Percentiles rank a stretch among this genome's conserved stretches.
These are phyloP conservation scores for Phytopythium kandeliae DNA, from an alignment of 352 stramenopile genomes.

Conservation along the genomic window DNA sequence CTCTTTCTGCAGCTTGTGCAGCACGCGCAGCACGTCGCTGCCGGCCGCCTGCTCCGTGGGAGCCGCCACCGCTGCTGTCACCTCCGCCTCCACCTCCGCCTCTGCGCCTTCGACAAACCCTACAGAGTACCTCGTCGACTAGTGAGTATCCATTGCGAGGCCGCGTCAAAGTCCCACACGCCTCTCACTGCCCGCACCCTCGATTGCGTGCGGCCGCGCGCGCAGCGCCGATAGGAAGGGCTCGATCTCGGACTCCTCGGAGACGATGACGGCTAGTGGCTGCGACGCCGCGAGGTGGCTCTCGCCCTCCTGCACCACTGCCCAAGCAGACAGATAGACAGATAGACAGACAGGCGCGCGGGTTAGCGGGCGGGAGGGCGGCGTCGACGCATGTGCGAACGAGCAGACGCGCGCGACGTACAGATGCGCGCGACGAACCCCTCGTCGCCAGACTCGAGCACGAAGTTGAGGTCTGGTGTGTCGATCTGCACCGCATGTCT, in stretches of 20 bases:
- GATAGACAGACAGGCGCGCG: too few relatives aligned
- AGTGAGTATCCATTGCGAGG: neutral
- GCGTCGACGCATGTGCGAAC: too few relatives aligned
- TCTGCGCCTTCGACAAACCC: conserved; percentile 22
- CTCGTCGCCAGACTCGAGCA: conserved; percentile 74
- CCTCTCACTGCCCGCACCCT: conserved; percentile 27
- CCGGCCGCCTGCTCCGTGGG: conserved; percentile 31
- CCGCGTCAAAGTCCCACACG: too few relatives aligned
- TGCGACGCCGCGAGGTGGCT: conserved; percentile 58
- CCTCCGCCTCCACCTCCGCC: conserved; percentile 14
- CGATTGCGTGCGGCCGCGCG: conserved; percentile 50
- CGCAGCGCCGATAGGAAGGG: conserved; percentile 54
- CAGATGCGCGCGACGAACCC: conserved; percentile 72
- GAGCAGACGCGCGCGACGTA: too few relatives aligned
- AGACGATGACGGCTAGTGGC: conserved; percentile 73
- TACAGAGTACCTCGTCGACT: neutral
- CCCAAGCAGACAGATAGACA: too few relatives aligned
- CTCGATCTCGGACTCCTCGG: conserved; percentile 48
- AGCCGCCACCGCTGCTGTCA: conserved; percentile 12
- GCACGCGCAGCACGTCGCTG: conserved; percentile 63
- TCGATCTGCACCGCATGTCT: conserved; percentile 52
- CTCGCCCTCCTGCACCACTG: conserved; percentile 60
- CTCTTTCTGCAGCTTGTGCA: conserved; percentile 81
- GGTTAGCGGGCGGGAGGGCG: too few relatives aligned
- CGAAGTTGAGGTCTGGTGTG: conserved; percentile 77